Evolutionary conservation across 2,329 filamentous ascomycete species (phyloP), one percentile per base, ranked within the genome.

Genomic region (Ascochyta clinopodiicola): DNA sequence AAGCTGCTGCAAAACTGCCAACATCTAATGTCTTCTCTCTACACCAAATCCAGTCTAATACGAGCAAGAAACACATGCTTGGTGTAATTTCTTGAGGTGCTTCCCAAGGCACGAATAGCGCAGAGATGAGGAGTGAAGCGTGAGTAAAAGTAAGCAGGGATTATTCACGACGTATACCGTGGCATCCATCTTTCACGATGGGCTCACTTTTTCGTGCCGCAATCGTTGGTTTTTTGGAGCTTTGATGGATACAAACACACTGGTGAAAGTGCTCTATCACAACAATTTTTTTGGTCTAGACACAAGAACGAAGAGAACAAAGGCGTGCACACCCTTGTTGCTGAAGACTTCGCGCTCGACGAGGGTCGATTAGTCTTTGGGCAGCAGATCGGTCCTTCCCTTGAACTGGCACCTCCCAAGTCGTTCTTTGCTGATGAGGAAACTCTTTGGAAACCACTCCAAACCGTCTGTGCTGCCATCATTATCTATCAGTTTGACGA

Each of bases 371-470:
- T 31, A 43, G 2, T 52, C 34, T 8, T 49, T 39, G 3, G 43
- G 31, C 34, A 59, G 51, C 59, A 72, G 58, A 59, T 73, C 68
- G 29, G 38, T 66, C 43, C 69, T 56, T 27, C 72, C 71, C 4
- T 53, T 39, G 50, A 74, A 75, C 4, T 12, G 53, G 17, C 57
- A 53, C 25, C 44, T 61, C 13, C 29, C 29, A 2, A 84, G 62
- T 63, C 84, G 79, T 57, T 80, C 72, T 52, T 78, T 67, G 6
- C 60, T 79, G n/a, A 84, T 71, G 8, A 77, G 67, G 53, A 85
- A 86, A 6, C 76, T 78, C 13, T 75, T 67, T 0, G 84, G 84
- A 42, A 87, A 86, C 84, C 84, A 87, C 9, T 63, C 59, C 6
- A 50, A n/a, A 2, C 31, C 42, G 4, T 44, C 42, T 2, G 37